Evolutionary conservation across 1,284 basidiomycete genomes (phyloP).

Genomic region (Rhodofomes roseus): DNA sequence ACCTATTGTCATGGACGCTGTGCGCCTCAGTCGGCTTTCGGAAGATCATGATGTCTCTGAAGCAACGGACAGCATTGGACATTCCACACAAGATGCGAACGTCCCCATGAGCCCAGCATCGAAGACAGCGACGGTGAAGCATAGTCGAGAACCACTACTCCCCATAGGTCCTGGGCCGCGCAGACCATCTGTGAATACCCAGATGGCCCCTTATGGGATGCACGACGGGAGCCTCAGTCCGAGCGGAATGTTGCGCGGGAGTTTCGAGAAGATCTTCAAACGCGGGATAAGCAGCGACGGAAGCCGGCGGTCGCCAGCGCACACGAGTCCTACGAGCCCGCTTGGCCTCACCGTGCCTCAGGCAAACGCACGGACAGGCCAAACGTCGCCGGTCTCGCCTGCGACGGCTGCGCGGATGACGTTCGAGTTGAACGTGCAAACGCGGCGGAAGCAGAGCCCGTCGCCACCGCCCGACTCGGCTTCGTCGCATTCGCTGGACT

Average conservation of each 20-base stretch:
- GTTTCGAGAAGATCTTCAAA: slow-evolving; percentile 52
- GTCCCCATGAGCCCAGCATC: slow-evolving; percentile 11
- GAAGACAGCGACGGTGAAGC: slow-evolving; percentile 41
- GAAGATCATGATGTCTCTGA: slow-evolving; percentile 29
- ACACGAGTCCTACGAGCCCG: slow-evolving; percentile 13
- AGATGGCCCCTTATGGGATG: slow-evolving; percentile 25
- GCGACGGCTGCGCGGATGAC: slow-evolving; percentile 16
- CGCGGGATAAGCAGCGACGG: slow-evolving; percentile 57
- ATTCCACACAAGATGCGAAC: slow-evolving; percentile 28
- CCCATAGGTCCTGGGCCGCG: slow-evolving; percentile 37
- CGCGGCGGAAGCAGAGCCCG: slow-evolving; percentile 22
- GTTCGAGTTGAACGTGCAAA: slow-evolving; percentile 23
- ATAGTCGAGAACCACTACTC: slow-evolving; percentile 65
- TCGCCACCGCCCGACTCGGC: slow-evolving; percentile 19
- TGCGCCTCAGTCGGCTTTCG: slow-evolving; percentile 26
- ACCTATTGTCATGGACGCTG: slow-evolving; percentile 19
- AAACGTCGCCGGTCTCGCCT: slow-evolving; percentile 22
- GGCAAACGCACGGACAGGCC: slow-evolving; percentile 17
- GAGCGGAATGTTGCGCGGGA: slow-evolving; percentile 44
- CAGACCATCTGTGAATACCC: slow-evolving; percentile 25
- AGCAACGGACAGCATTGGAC: slow-evolving; percentile 26
- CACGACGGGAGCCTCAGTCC: slow-evolving; percentile 29
- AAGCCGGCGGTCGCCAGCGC: slow-evolving; percentile 21
- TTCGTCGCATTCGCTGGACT: slow-evolving; percentile 33
- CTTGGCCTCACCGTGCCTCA: slow-evolving; percentile 14